Evolutionary conservation across 331 rosid species (phyloP), one percentile per base, ranked within the genome.

Genomic region (Cydonia oblonga): DNA sequence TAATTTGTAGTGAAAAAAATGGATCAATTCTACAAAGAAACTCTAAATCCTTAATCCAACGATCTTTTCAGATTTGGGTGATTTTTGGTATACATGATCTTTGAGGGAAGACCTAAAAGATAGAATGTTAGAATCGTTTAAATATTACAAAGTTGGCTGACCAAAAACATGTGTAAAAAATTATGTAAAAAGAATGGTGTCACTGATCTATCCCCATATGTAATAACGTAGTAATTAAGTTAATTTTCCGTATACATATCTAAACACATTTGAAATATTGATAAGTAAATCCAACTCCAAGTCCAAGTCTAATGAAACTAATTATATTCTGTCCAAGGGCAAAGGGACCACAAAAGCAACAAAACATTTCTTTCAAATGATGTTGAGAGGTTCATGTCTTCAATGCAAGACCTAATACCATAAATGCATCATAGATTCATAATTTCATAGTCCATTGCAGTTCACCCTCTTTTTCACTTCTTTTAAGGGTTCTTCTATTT

Each of bases 321-420:
- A 75, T 81, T 79, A 32, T 88, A 83, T 40, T 80, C 76, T 83
- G 16, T 24, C 8, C 28, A 49, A 64, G 20, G 56, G 16, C 65
- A 13, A 46, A 72, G 88, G 88, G 86, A 80, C 87, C 92, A 81
- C 90, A 76, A 53, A 79, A 82, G 23, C 25, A 28, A 68, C 18
- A 12, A 75, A 73, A 69, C 64, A 64, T 81, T 73, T 72, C 69
- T 77, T 84, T 49, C 75, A 77, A 81, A 65, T 84, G 80, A 68
- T 69, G 77, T 66, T 85, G 80, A 42, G 28, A 33, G 35, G 76
- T 87, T 69, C 69, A 32, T 44, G 12, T 77, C 85, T 86, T 90
- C 75, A 86, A 84, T 87, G 89, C 82, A 81, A 84, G 69, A 83
- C 86, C 83, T 78, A 81, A 83, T 81, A 59, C 79, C 88, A 83